These are phyloP conservation scores for Vaccinium myrtillus DNA, from an alignment of 148 eudicot species.

Conservation along the genomic window DNA sequence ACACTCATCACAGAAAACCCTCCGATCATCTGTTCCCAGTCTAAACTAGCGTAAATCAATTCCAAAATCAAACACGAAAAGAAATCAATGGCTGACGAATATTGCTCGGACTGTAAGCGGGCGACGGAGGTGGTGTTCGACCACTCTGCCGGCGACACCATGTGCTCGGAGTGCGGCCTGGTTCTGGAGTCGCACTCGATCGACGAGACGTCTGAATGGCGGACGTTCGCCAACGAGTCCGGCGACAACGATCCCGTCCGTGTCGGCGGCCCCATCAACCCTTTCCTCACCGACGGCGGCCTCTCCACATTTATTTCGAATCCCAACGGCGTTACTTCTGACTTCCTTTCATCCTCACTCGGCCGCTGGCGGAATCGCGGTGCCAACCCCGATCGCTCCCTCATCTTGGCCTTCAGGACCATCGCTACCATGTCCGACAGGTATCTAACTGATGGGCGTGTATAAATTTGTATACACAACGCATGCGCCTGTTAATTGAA, in stretches of 20 bases:
- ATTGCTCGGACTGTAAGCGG: constrained; percentile 70
- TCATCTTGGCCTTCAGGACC: constrained; percentile 65
- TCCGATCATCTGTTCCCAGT: not conserved
- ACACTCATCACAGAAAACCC: not conserved
- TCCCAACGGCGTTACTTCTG: constrained; percentile 61
- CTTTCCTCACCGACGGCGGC: constrained; percentile 61
- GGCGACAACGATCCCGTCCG: constrained; percentile 77
- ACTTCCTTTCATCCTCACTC: constrained; percentile 54
- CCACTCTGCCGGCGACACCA: constrained; percentile 9
- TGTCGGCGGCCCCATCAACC: constrained; percentile 74
- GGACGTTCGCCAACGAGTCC: constrained; percentile 77
- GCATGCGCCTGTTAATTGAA: not conserved
- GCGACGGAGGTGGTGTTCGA: constrained; percentile 55
- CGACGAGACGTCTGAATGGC: constrained; percentile 93
- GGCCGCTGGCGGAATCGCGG: constrained; percentile 84
- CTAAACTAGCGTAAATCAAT: not conserved
- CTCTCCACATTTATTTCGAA: constrained; percentile 68
- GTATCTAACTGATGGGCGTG: constrained; percentile 19
- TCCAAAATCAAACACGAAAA: not conserved
- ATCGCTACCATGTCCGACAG: constrained; percentile 90
- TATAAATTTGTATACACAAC: too few species aligned
- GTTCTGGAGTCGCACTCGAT: constrained; percentile 85
- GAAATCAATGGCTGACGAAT: constrained; percentile 42
- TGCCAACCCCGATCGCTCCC: constrained; percentile 62
- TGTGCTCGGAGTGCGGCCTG: constrained; percentile 87